A percentile compares a stretch with the other conserved stretches of the same genome.
phyloP scores from a whole-genome alignment of 495 filamentous ascomycete genomes.

The Penicillium daleae region DNA sequence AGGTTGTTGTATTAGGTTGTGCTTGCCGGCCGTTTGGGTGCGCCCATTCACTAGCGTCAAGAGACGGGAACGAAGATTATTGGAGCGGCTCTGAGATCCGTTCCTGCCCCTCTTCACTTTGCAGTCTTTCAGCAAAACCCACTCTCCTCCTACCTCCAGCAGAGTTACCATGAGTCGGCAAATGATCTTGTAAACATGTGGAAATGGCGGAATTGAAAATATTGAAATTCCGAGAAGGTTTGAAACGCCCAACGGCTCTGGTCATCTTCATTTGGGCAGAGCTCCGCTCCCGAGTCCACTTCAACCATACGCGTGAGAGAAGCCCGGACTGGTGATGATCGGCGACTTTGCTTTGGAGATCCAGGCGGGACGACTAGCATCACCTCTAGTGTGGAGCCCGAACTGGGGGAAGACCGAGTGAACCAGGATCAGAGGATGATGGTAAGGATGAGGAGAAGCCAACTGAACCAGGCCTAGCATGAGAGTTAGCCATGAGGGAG shows the following conservation, averaged over 20 bases:
- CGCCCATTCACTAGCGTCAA: background rate
- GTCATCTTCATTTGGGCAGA: conserved; percentile 17
- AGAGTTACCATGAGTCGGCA: background rate
- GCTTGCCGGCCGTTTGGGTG: background rate
- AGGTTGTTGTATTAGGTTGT: background rate
- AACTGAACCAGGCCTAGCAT: background rate
- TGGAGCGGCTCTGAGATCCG: background rate
- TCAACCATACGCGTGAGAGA: conserved; percentile 19
- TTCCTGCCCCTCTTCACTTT: too few relatives aligned
- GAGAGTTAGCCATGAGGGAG: background rate
- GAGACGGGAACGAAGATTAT: background rate
- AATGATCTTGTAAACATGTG: background rate
- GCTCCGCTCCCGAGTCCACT: conserved; percentile 13
- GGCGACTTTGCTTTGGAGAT: conserved; percentile 23
- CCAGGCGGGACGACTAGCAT: conserved; percentile 11
- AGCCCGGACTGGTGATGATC: conserved; percentile 24
- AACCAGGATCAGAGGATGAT: conserved; percentile 4
- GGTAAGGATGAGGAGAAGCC: background rate
- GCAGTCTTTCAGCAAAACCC: background rate
- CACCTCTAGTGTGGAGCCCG: conserved; percentile 3
- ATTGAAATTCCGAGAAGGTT: conserved; percentile 19
- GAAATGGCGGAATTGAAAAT: background rate
- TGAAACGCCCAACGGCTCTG: conserved; percentile 27
- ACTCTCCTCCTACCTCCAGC: background rate
- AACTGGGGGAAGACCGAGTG: conserved; percentile 8